Conservation (phyloP, 169 alveolate genomes). For the Plasmodium blacklocki region DNA sequence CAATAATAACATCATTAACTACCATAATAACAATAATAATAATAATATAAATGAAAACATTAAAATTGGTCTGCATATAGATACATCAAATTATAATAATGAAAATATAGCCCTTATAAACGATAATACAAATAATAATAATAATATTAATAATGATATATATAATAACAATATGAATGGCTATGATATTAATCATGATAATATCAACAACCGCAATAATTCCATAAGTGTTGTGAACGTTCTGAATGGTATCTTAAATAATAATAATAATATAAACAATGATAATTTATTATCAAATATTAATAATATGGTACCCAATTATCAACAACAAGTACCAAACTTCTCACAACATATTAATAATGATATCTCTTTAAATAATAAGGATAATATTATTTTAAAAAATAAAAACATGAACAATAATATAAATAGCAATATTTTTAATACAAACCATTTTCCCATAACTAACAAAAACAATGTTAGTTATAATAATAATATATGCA, state of each 20-base stretch:
- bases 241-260: constrained; percentile 16
- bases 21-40: constrained; percentile 3
- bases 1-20: background rate
- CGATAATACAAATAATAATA: background rate
- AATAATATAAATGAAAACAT: constrained; percentile 7
- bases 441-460: constrained; percentile 9
- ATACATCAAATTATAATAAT: background rate
- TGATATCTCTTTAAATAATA: constrained; percentile 3
- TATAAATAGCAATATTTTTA: constrained; percentile 12
- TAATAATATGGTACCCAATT: constrained; percentile 40
- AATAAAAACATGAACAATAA: constrained; percentile 41
- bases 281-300: constrained; percentile 36
- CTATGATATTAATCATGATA: constrained; percentile 15
- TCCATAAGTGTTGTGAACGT: constrained; percentile 4
- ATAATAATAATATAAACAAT: constrained; percentile 18
- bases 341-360: background rate
- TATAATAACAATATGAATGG: background rate
- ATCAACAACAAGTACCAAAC: constrained; percentile 6
- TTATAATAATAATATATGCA: constrained; percentile 10
- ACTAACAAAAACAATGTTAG: constrained; percentile 6
- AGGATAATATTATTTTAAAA: constrained; percentile 7
- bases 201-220: background rate
- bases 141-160: constrained; percentile 16
- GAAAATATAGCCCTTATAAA: constrained; percentile 3
- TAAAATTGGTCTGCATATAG: no score